Evolutionary conservation across 768 basidiomycete genomes (phyloP), one percentile per base, ranked within the genome.

Genomic region (Lactarius evosmus): DNA sequence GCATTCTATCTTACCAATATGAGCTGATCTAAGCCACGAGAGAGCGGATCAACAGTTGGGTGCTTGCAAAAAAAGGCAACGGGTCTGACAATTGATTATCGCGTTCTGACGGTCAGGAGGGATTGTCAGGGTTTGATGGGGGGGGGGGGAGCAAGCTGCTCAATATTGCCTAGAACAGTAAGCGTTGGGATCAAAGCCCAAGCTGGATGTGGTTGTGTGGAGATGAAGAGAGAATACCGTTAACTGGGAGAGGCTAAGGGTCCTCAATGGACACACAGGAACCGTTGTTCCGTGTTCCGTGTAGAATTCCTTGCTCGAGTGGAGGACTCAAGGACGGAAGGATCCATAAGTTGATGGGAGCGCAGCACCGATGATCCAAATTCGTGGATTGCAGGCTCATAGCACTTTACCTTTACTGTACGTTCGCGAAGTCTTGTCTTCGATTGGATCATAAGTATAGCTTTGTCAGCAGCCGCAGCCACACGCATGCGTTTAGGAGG

Each of bases 151-250:
- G 17, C 7, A 56, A 56, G 54, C 34, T 30, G 60, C 53, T 54
- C 44, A 41, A 46, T 17, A 25, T 41, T 52, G 58, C 56, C 50
- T 16, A 51, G 61, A 51, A 50, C 49, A 25, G 36, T 16, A 49
- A 40, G 2, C n/a, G 62, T 58, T 63, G 56, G 57, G n/a, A n/a
- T n/a, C 36, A 55, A 58, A 58, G 62, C 25, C 19, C 7, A 29
- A 25, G 50, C 56, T 52, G 38, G 58, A 63, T 63, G 62, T 56
- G 22, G 62, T 33, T 51, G 50, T 55, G 53, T 57, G 56, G 62
- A 19, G n/a, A n/a, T n/a, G n/a, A n/a, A n/a, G 38, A 53, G 51
- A 52, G 56, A 49, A 63, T 58, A 53, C 51, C 62, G 50, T 57
- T 27, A 41, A 62, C 25, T 53, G 62, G 49, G 33, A 58, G 46